Base-by-base conservation (phyloP, 768 basidiomycete genomes). In the Leccinum obscurum region DNA sequence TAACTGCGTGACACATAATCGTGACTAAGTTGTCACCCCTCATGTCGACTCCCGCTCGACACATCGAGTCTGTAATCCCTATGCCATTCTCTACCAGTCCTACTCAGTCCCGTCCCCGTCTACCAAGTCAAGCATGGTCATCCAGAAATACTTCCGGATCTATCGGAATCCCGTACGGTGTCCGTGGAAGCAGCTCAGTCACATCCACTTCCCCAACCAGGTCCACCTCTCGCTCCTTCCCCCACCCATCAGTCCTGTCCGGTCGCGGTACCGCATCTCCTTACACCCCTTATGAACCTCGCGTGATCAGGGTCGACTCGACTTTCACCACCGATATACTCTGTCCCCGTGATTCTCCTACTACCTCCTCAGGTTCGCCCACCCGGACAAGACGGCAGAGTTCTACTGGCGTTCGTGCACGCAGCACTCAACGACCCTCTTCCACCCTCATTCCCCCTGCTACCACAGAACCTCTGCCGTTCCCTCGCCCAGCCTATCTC, bases 401-500 rank as follows among this genome's bases (percentile, higher is more conserved):
- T 61, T 75, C 77, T 24, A 71, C 74, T 37, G 70, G 77, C 51
- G 58, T 62, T 30, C 67, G 64, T 56, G 59, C 68, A 26, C 68
- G 54, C 34, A 72, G 62, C 35, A 54, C 61, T 11, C 69, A 67
- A 48, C 63, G 68, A 41, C 58, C 75, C 11, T 65, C 72, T 49
- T 66, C 71, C 26, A 53, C 64, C 7, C 77, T 76, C 62, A 64
- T 70, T 63, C 70, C 68, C 60, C 54, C 60, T 62, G 72, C 62
- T 68, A 68, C 61, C 58, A 20, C 44, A 11, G 72, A 72, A 60
- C 69, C 68, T 51, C 72, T 64, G 28, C 69, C 77, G 37, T 93
- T 88, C 72, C 77, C 83, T 52, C 83, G 86, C 20, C 92, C 92
- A 1, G 75, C 85, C 1, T 93, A 93, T 72, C 81, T 93, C 57